These are phyloP conservation scores for Aspergillus uvarum DNA, from an alignment of 2,329 filamentous ascomycete genomes.

Conservation along the genomic window DNA sequence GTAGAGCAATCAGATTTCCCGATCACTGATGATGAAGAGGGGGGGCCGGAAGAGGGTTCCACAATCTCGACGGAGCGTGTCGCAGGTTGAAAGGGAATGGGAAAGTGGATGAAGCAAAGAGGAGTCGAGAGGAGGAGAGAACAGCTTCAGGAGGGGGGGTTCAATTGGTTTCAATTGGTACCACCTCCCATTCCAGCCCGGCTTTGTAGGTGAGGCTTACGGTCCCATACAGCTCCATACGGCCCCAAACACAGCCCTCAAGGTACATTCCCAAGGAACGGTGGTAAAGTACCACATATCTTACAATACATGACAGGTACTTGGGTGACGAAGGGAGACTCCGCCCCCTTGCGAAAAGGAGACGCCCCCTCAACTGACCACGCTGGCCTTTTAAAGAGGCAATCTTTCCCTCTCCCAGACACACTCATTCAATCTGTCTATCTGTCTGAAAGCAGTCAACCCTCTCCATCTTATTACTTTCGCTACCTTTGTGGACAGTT, in stretches of 20 bases:
- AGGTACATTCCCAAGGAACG: neutral
- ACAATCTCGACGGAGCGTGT: neutral
- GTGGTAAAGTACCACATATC: neutral
- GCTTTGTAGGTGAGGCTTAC: neutral
- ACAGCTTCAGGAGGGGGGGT: no score
- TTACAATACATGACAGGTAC: constrained; percentile 14
- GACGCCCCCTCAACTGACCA: constrained; percentile 30
- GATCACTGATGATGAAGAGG: neutral
- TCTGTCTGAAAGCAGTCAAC: constrained; percentile 6
- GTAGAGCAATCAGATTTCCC: neutral
- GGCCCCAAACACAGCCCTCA: neutral
- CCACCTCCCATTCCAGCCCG: neutral
- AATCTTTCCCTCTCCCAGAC: constrained; percentile 15
- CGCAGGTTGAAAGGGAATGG: neutral
- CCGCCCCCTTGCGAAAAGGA: constrained; percentile 21
- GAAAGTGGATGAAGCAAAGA: neutral
- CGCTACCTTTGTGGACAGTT: constrained; percentile 30
- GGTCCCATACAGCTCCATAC: neutral
- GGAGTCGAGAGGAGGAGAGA: neutral
- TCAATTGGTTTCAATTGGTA: no score
- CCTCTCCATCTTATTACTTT: constrained; percentile 17
- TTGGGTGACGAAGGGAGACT: constrained; percentile 19
- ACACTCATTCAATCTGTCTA: neutral
- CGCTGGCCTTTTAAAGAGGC: constrained; percentile 44
- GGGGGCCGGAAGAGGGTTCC: neutral